Conservation (phyloP, 2,329 filamentous ascomycete species). For the Monilinia fructigena region DNA sequence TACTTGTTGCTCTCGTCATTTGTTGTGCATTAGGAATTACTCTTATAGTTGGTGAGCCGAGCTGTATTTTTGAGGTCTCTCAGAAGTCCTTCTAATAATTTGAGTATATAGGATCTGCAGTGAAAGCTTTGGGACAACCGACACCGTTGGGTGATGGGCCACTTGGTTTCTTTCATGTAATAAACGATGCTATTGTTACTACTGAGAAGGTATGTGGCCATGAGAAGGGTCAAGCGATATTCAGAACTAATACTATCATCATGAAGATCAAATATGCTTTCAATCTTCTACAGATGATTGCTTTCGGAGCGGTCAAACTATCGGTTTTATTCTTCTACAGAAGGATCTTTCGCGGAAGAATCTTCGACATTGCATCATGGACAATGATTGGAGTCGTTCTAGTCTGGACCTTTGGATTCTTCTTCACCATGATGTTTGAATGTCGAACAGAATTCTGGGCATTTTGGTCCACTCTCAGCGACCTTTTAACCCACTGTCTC, state of each 20-base stretch:
- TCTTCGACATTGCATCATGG: neutral
- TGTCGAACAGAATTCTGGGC: neutral
- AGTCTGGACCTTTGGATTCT: neutral
- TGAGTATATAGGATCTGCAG: neutral
- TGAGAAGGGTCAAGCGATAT: no score
- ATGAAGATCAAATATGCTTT: neutral
- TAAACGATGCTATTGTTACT: neutral
- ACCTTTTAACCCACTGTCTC: neutral
- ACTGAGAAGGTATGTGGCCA: neutral
- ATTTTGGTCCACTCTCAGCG: neutral
- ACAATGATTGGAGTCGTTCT: neutral
- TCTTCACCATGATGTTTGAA: conserved; percentile 8
- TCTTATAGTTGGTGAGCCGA: neutral
- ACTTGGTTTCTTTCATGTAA: neutral
- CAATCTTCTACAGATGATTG: conserved; percentile 5
- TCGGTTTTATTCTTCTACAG: conserved; percentile 1
- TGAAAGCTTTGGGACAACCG: neutral
- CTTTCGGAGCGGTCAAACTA: neutral
- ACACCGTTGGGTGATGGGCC: neutral
- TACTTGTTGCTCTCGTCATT: neutral
- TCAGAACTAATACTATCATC: neutral
- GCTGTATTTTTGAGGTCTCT: neutral
- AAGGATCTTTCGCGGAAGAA: neutral
- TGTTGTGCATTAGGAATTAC: conserved; percentile 3
- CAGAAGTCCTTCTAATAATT: neutral